Evolutionary conservation across 2,329 filamentous ascomycete genomes (phyloP).

Genomic region (Nigrospora osmanthi): DNA sequence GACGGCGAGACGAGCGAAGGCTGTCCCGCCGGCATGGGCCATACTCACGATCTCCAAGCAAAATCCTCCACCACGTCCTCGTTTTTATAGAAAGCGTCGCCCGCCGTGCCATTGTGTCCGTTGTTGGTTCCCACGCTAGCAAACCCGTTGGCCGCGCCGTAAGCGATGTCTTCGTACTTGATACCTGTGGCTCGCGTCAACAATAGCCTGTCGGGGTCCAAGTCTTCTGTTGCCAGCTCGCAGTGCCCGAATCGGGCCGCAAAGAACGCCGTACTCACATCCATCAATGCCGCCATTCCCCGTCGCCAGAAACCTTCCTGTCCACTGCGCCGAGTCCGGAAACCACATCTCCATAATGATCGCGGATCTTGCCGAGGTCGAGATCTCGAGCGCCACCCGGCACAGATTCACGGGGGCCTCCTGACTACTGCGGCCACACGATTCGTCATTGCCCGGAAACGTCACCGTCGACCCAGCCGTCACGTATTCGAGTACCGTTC

Average conservation of each 20-base stretch:
- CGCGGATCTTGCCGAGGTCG: conserved; percentile 26
- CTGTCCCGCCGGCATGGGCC: no score
- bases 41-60: conserved; percentile 16
- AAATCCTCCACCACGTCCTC: conserved; percentile 28
- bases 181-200: conserved; percentile 19
- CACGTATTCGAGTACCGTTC: conserved; percentile 11
- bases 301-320: conserved; percentile 35
- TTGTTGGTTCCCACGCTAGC: conserved; percentile 39
- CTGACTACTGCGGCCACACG: conserved; percentile 9
- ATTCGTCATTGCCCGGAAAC: conserved; percentile 11
- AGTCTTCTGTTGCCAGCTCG: not conserved
- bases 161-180: conserved; percentile 34
- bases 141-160: conserved; percentile 32
- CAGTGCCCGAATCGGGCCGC: no score
- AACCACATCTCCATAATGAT: conserved; percentile 39
- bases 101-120: conserved; percentile 35
- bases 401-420: conserved; percentile 14
- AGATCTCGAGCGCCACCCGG: conserved; percentile 17
- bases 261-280: conserved; percentile 13
- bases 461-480: conserved; percentile 8
- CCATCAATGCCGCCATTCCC: conserved; percentile 40
- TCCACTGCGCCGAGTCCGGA: conserved; percentile 29
- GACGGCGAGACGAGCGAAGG: no score
- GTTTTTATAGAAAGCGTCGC: conserved; percentile 23
- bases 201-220: not conserved